A percentile compares a stretch with the other conserved stretches of the same genome.
Evolutionary conservation across 345 rosid genomes (phyloP).

Genomic region (Gossypium arboreum): DNA sequence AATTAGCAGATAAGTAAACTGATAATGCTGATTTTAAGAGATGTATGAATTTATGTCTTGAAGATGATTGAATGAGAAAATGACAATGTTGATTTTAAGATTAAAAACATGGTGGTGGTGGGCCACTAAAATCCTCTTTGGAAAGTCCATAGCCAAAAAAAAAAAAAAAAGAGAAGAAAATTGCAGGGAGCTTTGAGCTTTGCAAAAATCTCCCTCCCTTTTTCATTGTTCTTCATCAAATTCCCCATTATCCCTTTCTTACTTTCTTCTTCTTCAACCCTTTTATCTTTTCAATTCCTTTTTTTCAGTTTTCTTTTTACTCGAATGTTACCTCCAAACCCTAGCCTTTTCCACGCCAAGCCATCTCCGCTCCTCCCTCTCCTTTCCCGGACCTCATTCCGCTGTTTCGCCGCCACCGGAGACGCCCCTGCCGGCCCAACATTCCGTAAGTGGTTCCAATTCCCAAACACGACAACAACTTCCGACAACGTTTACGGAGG

Average conservation of each 20-base stretch:
- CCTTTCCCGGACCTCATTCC: constrained; percentile 35
- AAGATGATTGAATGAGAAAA: background rate
- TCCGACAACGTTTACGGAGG: constrained; percentile 23
- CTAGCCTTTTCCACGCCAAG: constrained; percentile 41
- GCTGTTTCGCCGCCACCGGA: constrained; percentile 59
- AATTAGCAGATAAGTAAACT: background rate
- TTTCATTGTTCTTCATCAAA: background rate
- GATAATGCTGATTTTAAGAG: background rate
- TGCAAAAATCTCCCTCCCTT: background rate
- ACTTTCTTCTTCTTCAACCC: background rate
- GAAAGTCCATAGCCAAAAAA: background rate
- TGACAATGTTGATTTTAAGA: background rate
- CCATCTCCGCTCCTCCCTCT: constrained; percentile 31
- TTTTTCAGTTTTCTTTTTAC: background rate
- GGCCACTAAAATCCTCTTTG: constrained; percentile 3
- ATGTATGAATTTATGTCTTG: background rate
- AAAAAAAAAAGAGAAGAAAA: background rate
- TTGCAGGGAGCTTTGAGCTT: background rate
- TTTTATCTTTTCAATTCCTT: background rate
- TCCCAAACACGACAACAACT: constrained; percentile 40
- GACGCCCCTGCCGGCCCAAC: constrained; percentile 46
- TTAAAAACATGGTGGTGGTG: background rate
- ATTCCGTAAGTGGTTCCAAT: constrained; percentile 45
- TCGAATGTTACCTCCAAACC: constrained; percentile 56
- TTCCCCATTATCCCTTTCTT: background rate